These are phyloP conservation scores for Magnusiomyces suaveolens DNA, from an alignment of 1,139 yeast species.

Conservation along the genomic window DNA sequence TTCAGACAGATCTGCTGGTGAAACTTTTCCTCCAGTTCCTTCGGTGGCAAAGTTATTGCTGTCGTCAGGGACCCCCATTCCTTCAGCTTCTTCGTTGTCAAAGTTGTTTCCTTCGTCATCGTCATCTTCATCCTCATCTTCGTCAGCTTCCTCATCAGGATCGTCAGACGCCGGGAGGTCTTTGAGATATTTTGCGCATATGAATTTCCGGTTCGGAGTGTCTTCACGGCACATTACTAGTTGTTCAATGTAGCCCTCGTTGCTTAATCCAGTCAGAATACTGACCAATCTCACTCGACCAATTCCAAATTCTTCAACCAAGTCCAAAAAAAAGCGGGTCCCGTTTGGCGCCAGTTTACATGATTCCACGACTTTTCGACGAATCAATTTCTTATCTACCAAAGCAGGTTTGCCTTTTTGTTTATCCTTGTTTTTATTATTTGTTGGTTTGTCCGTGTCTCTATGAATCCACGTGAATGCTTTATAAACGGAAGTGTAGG, in stretches of 20 bases:
- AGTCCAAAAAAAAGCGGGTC: constrained; percentile 55
- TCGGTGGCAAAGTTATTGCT: not conserved
- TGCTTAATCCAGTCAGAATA: constrained; percentile 43
- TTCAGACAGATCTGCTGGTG: not conserved
- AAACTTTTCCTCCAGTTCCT: too few relatives aligned
- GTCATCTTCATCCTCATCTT: constrained; percentile 31
- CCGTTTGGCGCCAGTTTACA: constrained; percentile 59
- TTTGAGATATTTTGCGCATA: constrained; percentile 50
- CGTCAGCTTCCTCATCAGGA: constrained; percentile 21
- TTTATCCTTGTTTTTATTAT: not conserved
- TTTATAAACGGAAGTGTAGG: constrained; percentile 29
- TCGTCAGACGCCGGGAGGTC: constrained; percentile 35
- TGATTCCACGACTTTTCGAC: constrained; percentile 42
- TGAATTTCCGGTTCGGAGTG: constrained; percentile 38
- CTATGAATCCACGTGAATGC: constrained; percentile 22
- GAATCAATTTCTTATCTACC: constrained; percentile 31
- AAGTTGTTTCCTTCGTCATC: constrained; percentile 24
- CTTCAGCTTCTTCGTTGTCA: constrained; percentile 15
- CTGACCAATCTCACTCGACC: constrained; percentile 35
- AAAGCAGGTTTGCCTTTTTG: not conserved
- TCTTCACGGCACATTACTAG: constrained; percentile 48
- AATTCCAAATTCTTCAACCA: constrained; percentile 41
- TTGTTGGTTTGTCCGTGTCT: not conserved
- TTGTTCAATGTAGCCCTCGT: constrained; percentile 46
- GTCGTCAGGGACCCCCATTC: constrained; percentile 1